phyloP scores from a whole-genome alignment of 176 grass and related monocot species.

The Triticum turgidum region DNA sequence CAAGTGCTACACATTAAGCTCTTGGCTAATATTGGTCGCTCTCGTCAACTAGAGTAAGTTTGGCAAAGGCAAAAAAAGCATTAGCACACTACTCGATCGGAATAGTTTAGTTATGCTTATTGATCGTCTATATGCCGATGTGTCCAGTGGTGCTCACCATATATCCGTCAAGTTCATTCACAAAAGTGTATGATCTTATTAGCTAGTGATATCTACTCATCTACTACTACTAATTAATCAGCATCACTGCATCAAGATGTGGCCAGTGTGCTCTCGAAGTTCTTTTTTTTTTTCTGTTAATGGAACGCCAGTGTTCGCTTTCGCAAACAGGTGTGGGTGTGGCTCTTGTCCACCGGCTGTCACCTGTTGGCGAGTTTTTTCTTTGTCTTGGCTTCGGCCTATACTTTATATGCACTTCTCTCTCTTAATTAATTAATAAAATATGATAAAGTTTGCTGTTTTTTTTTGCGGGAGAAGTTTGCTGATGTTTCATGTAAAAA shows the following conservation, averaged over 20 bases:
- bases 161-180: background rate
- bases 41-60: constrained; percentile 1
- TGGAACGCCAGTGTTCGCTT: background rate
- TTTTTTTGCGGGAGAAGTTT: too few relatives aligned
- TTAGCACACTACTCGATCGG: background rate
- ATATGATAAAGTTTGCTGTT: too few relatives aligned
- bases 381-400: too few relatives aligned
- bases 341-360: background rate
- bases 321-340: background rate
- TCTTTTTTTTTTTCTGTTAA: background rate
- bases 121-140: background rate
- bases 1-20: background rate
- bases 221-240: constrained; percentile 2
- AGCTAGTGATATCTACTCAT: constrained; percentile 26
- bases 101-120: background rate
- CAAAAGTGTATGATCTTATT: constrained; percentile 4
- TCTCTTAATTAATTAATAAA: too few relatives aligned
- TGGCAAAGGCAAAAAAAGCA: constrained; percentile 3
- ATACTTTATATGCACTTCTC: too few relatives aligned
- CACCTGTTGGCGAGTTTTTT: background rate
- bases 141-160: background rate
- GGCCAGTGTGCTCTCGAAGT: background rate
- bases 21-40: background rate
- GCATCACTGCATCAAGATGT: background rate
- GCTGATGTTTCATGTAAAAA: too few relatives aligned